Conservation (phyloP, 2,329 filamentous ascomycete genomes). For the Colletotrichum sp. region DNA sequence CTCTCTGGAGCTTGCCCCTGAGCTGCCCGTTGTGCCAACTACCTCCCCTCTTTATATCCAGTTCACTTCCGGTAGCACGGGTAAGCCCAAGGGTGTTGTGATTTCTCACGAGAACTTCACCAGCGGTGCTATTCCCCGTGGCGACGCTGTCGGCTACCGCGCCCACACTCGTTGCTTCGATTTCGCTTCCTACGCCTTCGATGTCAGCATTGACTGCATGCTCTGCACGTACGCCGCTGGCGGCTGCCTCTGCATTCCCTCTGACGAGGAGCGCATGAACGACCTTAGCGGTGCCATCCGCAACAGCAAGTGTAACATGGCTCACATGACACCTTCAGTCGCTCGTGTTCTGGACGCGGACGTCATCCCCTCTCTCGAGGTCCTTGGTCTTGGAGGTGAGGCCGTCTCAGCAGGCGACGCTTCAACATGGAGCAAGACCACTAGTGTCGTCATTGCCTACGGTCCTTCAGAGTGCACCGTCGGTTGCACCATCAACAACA, state of each 20-base stretch:
- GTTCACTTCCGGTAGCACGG: conserved; percentile 70
- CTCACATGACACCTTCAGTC: conserved; percentile 56
- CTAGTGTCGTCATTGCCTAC: conserved; percentile 56
- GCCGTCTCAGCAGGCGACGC: conserved; percentile 57
- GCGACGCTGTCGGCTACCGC: conserved; percentile 45
- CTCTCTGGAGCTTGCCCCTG: conserved; percentile 8
- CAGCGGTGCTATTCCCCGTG: conserved; percentile 48
- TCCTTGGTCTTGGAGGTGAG: conserved; percentile 56
- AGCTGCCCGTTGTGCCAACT: conserved; percentile 44
- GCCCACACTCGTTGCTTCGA: conserved; percentile 48
- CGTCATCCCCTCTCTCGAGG: conserved; percentile 50
- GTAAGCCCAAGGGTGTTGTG: conserved; percentile 67
- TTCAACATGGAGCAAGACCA: conserved; percentile 48
- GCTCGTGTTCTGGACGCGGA: conserved; percentile 51
- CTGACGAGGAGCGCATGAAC: conserved; percentile 58
- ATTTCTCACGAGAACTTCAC: conserved; percentile 53
- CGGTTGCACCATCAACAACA: conserved; percentile 53
- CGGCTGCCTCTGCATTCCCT: conserved; percentile 58
- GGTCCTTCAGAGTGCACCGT: conserved; percentile 61
- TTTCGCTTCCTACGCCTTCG: conserved; percentile 59
- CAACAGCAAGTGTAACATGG: conserved; percentile 50
- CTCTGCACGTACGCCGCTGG: conserved; percentile 56
- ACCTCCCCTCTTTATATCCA: conserved; percentile 58
- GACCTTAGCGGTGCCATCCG: conserved; percentile 51
- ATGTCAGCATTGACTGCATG: conserved; percentile 60